Base-by-base conservation (phyloP, 2,329 filamentous ascomycete genomes). In the Aureobasidium namibiae region DNA sequence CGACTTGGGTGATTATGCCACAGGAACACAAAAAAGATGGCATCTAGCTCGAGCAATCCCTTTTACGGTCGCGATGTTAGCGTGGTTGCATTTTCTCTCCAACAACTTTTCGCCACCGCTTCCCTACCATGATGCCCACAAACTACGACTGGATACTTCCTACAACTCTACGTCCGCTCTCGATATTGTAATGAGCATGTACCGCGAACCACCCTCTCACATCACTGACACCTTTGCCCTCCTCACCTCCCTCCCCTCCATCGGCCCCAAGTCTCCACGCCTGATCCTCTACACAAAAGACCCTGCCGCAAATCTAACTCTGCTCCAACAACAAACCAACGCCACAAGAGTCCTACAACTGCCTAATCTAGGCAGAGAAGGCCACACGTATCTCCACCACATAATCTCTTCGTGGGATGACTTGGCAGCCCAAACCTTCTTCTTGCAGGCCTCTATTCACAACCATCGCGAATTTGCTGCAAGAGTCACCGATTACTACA, bases 371-470 rank as follows among this genome's bases (percentile, higher is more conserved):
- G 78, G 78, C 23, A 71, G 77, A 36, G 74, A 78, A 63, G 71
- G 73, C 18, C 75, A 75, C 9, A 76, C 76, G 4, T 79, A 76
- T 65, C 71, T 80, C 4, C 66, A 73, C 61, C 78, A 80, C 62
- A 78, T 80, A 34, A 60, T 76, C 4, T 65, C 63, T 14, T 60
- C 68, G 42, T 80, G 74, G 73, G 72, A 78, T 38, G 64, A 64
- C 23, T 70, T 80, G 3, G 73, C 77, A 11, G 67, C 67, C 13
- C 76, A 80, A 52, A 78, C 76, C 0, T 61, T 80, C 26, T 80
- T 80, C 67, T 67, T 79, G 6, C 77, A 80, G 67, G 77, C 76
- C 4, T 70, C 71, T 33, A 61, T 75, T 29, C 69, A 79, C 62
- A 74, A 75, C 41, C 67, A 69, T 31, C 61, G 60, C 36, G 70